These are phyloP conservation scores for Triticum timopheevii DNA, from an alignment of 176 grass and related monocot genomes.

Conservation along the genomic window DNA sequence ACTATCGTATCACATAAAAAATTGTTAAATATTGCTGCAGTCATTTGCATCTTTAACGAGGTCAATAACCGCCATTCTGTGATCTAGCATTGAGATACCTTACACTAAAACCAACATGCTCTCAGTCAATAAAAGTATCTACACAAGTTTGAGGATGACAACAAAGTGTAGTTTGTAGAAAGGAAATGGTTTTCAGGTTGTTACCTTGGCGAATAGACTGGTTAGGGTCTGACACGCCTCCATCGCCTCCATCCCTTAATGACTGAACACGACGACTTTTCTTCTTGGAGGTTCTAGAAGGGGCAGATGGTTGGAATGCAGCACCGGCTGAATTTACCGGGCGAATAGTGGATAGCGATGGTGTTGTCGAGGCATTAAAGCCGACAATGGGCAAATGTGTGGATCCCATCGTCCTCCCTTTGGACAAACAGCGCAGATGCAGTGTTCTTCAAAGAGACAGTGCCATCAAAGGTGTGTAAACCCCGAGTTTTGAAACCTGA, in stretches of 20 bases:
- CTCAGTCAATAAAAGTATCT: not conserved
- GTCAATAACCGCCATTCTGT: not conserved
- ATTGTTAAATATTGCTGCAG: not conserved
- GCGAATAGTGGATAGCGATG: slow-evolving; percentile 33
- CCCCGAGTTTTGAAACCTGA: slow-evolving; percentile 23
- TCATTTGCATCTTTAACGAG: slow-evolving; percentile 3
- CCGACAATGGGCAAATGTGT: slow-evolving; percentile 33
- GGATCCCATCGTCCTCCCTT: slow-evolving; percentile 26
- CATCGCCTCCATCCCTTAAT: slow-evolving; percentile 44
- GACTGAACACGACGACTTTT: slow-evolving; percentile 30
- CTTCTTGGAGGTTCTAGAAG: slow-evolving; percentile 34
- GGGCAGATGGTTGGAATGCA: slow-evolving; percentile 21
- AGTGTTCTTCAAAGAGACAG: slow-evolving; percentile 26
- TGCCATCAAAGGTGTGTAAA: slow-evolving; percentile 34
- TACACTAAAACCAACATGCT: not conserved
- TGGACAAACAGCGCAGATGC: slow-evolving; percentile 14
- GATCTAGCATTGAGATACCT: not conserved
- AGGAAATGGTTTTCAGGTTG: not conserved
- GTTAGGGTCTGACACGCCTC: slow-evolving; percentile 36
- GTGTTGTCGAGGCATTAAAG: slow-evolving; percentile 26
- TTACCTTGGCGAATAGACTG: slow-evolving; percentile 48
- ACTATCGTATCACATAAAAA: not conserved
- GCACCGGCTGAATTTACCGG: slow-evolving; percentile 35
- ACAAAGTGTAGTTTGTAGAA: not conserved
- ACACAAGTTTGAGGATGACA: not conserved